Evolutionary conservation across 1,139 yeast genomes (phyloP), one percentile per base, ranked within the genome.

Genomic region (Chernovozyma sophiae-reginae): DNA sequence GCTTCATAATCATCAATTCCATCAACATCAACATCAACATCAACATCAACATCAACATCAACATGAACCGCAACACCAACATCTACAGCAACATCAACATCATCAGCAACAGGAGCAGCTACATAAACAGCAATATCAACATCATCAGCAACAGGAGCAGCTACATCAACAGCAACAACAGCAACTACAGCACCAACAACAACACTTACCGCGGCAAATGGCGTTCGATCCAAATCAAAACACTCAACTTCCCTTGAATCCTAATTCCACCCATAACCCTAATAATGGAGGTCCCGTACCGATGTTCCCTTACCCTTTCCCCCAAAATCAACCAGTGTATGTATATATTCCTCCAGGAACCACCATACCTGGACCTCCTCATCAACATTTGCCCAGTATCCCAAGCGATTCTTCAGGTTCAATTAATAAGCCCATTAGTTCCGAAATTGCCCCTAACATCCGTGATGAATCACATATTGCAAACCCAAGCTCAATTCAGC

Each of bases 11-110:
- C 35, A 34, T 10, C 38, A 34, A 23, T 34, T 29, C 16, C 30
- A 25, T 12, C 38, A 32, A 11, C 42, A 28, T 12, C 35, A 12
- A 20, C 38, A 37, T 5, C 41, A 32, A 4, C 43, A 16, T n/a
- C 42, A 32, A 6, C 44, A 34, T 10, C n/a, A n/a, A n/a, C 23
- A 20, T 20, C 23, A 20, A 20, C 23, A 20, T 10, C 23, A 20
- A 10, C 23, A 20, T 20, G 8, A 20, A 10, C 23, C 6, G 23
- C 23, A 20, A 20, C 23, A 25, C 34, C 40, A 36, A 11, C 40
- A 17, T 15, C 43, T 28, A 12, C 34, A 15, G 8, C 28, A 15
- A 30, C 36, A 25, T 6, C 42, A 29, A 4, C 42, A 32, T 1
- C 43, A 31, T 5, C 43, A 31, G 23, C 27, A 15, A 10, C 34